phyloP scores from a whole-genome alignment of 2,329 filamentous ascomycete species.

The Aspergillus carbonarius region DNA sequence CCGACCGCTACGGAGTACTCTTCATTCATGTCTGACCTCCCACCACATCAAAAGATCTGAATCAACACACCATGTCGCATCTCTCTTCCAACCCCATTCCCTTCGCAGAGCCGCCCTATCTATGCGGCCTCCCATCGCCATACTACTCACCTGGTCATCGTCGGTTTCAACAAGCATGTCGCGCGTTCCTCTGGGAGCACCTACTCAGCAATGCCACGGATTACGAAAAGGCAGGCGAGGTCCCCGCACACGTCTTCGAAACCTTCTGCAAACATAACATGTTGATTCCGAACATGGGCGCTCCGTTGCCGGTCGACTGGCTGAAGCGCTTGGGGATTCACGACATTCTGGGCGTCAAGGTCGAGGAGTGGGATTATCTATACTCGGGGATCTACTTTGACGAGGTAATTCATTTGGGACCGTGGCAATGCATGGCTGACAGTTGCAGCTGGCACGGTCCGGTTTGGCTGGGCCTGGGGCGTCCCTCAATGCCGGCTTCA shows the following conservation, averaged over 20 bases:
- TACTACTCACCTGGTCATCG: conserved; percentile 68
- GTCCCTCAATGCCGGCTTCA: conserved; percentile 69
- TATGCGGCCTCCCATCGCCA: conserved; percentile 67
- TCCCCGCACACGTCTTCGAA: conserved; percentile 64
- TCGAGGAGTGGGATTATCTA: conserved; percentile 73
- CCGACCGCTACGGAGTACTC: too few relatives aligned
- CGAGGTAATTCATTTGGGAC: conserved; percentile 47
- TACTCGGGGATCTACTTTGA: conserved; percentile 70
- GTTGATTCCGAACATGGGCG: conserved; percentile 67
- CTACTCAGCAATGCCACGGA: conserved; percentile 63
- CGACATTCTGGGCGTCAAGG: conserved; percentile 64
- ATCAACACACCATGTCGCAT: neutral
- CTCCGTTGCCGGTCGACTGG: conserved; percentile 68
- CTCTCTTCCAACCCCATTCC: conserved; percentile 47
- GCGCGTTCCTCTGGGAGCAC: conserved; percentile 64
- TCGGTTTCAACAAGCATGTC: conserved; percentile 66
- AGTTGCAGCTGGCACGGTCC: conserved; percentile 57
- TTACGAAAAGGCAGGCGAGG: conserved; percentile 66
- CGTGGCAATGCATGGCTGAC: neutral
- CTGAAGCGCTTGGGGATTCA: conserved; percentile 65
- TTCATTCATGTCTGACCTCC: too few relatives aligned
- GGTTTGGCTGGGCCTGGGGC: conserved; percentile 64
- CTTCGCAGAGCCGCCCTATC: conserved; percentile 72
- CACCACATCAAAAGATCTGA: neutral
- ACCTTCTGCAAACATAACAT: conserved; percentile 66